Conservation (phyloP, 2,329 filamentous ascomycete genomes). For the Chrysoporthe austroafricana region DNA sequence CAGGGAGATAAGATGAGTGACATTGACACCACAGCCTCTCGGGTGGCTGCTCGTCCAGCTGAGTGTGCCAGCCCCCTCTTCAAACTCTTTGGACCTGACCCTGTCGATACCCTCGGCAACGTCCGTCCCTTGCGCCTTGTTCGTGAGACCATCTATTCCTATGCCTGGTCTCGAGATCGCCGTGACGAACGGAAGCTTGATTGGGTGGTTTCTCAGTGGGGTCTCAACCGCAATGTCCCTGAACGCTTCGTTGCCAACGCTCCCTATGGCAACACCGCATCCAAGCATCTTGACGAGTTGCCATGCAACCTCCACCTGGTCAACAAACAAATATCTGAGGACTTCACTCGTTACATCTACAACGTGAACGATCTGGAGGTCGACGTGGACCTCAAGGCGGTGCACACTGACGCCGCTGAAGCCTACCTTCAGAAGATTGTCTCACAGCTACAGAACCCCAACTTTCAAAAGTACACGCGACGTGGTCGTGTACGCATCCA, state of each 20-base stretch:
- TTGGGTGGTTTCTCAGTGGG: constrained; percentile 25
- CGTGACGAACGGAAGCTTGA: constrained; percentile 23
- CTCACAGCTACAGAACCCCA: constrained; percentile 15
- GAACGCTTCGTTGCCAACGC: neutral
- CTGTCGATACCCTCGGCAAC: neutral
- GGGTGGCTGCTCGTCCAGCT: neutral
- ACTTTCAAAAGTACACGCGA: constrained; percentile 20
- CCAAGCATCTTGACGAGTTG: neutral
- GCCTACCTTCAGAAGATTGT: constrained; percentile 17
- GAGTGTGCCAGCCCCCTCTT: neutral
- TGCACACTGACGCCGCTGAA: constrained; percentile 9
- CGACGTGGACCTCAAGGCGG: constrained; percentile 23
- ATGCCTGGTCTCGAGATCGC: constrained; percentile 21
- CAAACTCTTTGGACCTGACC: constrained; percentile 18
- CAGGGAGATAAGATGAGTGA: neutral
- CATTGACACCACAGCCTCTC: neutral
- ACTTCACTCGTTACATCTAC: constrained; percentile 27
- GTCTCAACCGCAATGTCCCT: constrained; percentile 27
- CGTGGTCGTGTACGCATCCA: constrained; percentile 26
- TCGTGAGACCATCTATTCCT: constrained; percentile 24
- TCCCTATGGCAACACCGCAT: neutral
- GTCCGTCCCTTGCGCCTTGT: constrained; percentile 9
- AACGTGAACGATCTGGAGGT: constrained; percentile 22
- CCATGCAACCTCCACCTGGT: constrained; percentile 20
- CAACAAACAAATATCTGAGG: constrained; percentile 26